Evolutionary conservation across 257 asterid species (phyloP).

Genomic region (Penstemon davidsonii): DNA sequence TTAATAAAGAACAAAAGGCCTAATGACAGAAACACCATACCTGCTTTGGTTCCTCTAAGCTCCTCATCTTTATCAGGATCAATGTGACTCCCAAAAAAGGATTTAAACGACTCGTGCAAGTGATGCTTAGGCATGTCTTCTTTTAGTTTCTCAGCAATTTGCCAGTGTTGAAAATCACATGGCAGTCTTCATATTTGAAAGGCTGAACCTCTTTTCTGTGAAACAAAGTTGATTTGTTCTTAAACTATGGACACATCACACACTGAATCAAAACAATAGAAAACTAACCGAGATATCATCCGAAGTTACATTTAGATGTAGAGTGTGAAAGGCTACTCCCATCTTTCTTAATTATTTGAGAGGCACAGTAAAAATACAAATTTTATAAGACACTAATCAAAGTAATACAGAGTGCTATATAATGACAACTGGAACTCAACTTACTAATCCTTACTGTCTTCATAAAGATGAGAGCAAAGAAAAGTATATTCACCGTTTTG

Average conservation of each 20-base stretch:
- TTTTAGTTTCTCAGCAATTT: constrained; percentile 31
- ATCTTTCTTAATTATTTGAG: background rate
- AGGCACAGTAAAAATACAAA: background rate
- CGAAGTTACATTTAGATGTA: background rate
- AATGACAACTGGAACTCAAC: background rate
- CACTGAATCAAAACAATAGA: background rate
- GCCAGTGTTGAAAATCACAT: constrained; percentile 23
- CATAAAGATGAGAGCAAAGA: background rate
- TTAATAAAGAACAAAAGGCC: background rate
- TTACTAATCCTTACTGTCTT: background rate
- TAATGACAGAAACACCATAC: constrained; percentile 37
- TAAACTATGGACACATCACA: background rate
- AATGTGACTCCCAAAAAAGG: constrained; percentile 49
- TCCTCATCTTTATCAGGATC: constrained; percentile 71
- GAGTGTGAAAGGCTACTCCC: background rate
- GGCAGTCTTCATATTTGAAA: constrained; percentile 27
- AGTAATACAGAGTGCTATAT: background rate
- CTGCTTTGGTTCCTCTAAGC: constrained; percentile 69
- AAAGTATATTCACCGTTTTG: background rate
- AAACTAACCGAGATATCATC: background rate
- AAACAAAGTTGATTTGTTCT: background rate
- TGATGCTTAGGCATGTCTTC: constrained; percentile 65
- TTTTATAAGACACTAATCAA: background rate
- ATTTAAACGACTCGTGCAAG: constrained; percentile 44
- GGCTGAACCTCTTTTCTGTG: constrained; percentile 1